Base-by-base conservation (phyloP, 805 yeast genomes). In the Starmerella roubikii region DNA sequence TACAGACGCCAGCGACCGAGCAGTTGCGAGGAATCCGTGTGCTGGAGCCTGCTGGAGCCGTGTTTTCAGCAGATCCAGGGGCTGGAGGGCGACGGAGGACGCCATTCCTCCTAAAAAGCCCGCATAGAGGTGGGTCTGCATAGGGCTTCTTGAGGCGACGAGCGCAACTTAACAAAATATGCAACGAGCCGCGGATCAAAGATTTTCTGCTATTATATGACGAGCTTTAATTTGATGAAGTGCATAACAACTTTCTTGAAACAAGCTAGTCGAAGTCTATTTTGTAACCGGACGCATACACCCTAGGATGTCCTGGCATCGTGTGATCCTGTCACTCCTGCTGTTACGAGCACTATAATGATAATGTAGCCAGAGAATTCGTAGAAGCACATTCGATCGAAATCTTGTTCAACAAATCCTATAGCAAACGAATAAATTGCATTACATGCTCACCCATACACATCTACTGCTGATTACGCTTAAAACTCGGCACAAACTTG, bases 91-190 rank as follows among this genome's bases (percentile, higher is more conserved):
- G 4, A 83, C 71, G 0, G 95, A 74, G 3, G 94, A 78, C 0
- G 84, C 67, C 37, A 88, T 60, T 1, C 97, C 97, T 1, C 94
- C 93, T 7, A 72, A 51, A 47, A 81, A 85, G 0, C 96, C 97
- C 1, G 94, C 81, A 13, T 73, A 49, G 9, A 84, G 58, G 57
- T 85, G 94, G 29, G 48, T 34, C 15, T 40, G 40, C 42, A 44
- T 44, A 20, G 29, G 16, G 32, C 15, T 23, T 9, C 11, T 12
- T 23, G 26, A 23, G 11, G 26, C 11, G 11, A 12, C 9, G 12
- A 9, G 11, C 26, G 26, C 26, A 23, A 12, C 26, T 9, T 23
- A 9, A 23, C 9, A 23, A 23, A 9, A 12, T 9, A 9, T 9
- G 26, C 26, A 23, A 23, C 26, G 11, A 12, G 26, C 26, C 11